Evolutionary conservation across 2,329 filamentous ascomycete species (phyloP), one percentile per base, ranked within the genome.

Genomic region (Curvularia lunata): DNA sequence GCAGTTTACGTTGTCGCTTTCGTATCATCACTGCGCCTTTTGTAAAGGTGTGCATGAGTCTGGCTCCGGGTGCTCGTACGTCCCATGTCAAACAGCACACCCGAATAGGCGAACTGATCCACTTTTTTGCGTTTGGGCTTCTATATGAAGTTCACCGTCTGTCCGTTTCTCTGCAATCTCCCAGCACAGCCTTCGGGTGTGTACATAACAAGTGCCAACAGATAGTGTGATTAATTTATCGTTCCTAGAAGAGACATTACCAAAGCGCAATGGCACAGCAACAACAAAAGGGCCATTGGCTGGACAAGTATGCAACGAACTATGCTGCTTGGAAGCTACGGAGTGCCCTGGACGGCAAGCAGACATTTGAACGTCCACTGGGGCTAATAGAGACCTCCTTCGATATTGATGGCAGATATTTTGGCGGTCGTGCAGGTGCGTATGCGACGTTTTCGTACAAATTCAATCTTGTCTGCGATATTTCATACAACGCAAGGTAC

Each of bases 361-460:
- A 56, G 30, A 56, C 63, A 13, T 78, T 75, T 55, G 66, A 65
- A 18, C 69, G 79, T 8, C 78, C 78, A 0, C 58, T 81, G 1
- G 80, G 80, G 0, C 68, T 80, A 5, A 76, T 81, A 0, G 80
- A 82, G 55, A 74, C 68, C 1, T 74, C 73, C 10, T 82, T 82
- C 66, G 79, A 82, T 56, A 63, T 66, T 0, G 80, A 82, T 65
- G 80, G 80, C 3, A 61, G 69, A 5, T 73, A 79, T 47, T 80
- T 71, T 49, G 79, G 79, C 54, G 80, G 80, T 5, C 70, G 80
- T 51, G 80, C 80, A 19, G 56, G 56, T 58, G 51, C 9, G 56
- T 51, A 51, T 13, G 42, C 37, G 27, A 25, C 4, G 27, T 42
- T 9, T 19, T 25, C 4, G 30, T n/a, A 18, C 18, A 27, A 5